Percentiles rank a stretch among this genome's conserved stretches.
Evolutionary conservation across 2,329 filamentous ascomycete genomes (phyloP).

Genomic region (Trichophyton benhamiae): DNA sequence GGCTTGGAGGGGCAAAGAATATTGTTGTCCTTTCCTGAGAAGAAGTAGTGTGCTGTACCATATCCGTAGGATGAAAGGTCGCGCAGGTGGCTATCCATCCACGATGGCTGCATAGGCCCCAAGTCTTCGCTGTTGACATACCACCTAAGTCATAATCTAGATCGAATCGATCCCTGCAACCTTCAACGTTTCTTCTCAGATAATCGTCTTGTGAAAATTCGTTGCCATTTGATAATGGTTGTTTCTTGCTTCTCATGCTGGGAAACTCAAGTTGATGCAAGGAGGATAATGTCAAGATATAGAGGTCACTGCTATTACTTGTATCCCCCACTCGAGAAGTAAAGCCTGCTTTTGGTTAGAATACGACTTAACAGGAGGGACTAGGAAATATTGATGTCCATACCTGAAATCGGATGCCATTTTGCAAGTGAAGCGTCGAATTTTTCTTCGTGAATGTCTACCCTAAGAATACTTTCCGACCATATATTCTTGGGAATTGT

Average conservation of each 20-base stretch:
- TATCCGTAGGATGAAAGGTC: constrained; percentile 45
- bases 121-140: constrained; percentile 39
- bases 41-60: constrained; percentile 44
- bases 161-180: constrained; percentile 35
- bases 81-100: constrained; percentile 39
- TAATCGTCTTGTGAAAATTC: constrained; percentile 9
- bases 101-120: constrained; percentile 37
- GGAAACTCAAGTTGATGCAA: background rate
- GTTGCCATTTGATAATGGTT: background rate
- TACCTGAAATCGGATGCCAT: constrained; percentile 4
- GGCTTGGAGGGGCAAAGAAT: constrained; percentile 22
- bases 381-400: background rate
- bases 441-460: background rate
- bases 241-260: background rate
- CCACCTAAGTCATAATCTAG: constrained; percentile 39
- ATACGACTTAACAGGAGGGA: background rate
- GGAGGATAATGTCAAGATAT: background rate
- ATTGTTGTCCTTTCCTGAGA: constrained; percentile 35
- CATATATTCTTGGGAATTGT: background rate
- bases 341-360: background rate
- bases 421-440: background rate
- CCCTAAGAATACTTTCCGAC: background rate
- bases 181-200: constrained; percentile 24
- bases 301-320: background rate
- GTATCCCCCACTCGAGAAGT: background rate